Conservation (phyloP, 805 yeast genomes). For the Yamadazyma philogaea region DNA sequence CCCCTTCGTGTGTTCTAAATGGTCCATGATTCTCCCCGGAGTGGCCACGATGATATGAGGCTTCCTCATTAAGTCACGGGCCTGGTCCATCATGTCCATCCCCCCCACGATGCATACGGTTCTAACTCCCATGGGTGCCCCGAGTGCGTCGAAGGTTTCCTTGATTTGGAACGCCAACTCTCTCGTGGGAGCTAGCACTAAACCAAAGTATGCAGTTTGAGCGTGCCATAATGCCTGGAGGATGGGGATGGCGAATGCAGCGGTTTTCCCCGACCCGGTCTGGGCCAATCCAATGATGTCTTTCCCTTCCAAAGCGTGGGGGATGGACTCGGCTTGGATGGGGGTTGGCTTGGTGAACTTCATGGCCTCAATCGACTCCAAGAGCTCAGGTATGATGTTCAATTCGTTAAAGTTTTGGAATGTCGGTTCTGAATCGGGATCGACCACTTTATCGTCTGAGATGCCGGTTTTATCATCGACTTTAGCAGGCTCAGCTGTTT, state of each 20-base stretch:
- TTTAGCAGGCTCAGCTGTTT: constrained; percentile 1
- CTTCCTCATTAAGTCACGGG: constrained; percentile 86
- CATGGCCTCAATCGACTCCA: constrained; percentile 73
- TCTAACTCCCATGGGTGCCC: constrained; percentile 88
- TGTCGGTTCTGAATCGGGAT: constrained; percentile 20
- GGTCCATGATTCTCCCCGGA: constrained; percentile 92
- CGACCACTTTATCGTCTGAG: constrained; percentile 12
- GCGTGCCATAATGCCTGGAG: constrained; percentile 87
- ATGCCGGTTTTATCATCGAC: neutral
- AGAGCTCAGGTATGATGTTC: constrained; percentile 69
- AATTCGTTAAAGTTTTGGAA: constrained; percentile 51
- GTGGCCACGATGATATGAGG: constrained; percentile 96
- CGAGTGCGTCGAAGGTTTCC: constrained; percentile 93
- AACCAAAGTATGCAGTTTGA: constrained; percentile 83
- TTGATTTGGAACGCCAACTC: constrained; percentile 85
- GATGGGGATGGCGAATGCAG: constrained; percentile 96
- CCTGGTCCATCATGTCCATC: constrained; percentile 97
- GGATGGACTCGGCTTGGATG: constrained; percentile 87
- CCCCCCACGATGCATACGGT: constrained; percentile 93
- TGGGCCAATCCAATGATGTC: constrained; percentile 96
- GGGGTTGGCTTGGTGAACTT: constrained; percentile 86
- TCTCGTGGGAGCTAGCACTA: constrained; percentile 84
- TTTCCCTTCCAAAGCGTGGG: constrained; percentile 84
- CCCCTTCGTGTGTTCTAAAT: constrained; percentile 87
- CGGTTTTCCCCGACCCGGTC: constrained; percentile 98